Evolutionary conservation across 768 basidiomycete genomes (phyloP), one percentile per base, ranked within the genome.

Genomic region (Lyophyllum atratum): DNA sequence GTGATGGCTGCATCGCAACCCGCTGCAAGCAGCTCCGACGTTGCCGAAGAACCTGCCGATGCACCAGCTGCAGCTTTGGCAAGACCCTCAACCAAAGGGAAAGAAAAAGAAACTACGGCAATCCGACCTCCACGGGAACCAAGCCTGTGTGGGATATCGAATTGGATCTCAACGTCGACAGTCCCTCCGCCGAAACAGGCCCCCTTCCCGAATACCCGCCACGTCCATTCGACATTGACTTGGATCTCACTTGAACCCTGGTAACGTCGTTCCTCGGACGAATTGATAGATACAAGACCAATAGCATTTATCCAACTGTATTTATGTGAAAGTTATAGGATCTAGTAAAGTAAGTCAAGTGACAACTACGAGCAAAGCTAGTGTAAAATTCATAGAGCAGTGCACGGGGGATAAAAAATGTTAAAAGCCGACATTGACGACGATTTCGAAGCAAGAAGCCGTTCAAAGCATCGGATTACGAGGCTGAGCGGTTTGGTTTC

Each of bases 101-200:
- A 72, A 45, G 65, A 54, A 49, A 71, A 60, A 58, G 70, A 64
- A 53, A 58, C 12, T 14, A 45, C 25, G 1, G 53, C 17, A 5
- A 48, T 50, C 21, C 49, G 54, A 21, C 58, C 61, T 25, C 33
- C 63, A 17, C 74, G 83, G 46, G 74, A 77, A 49, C 73, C 76
- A 4, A 89, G 86, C 64, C 88, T 1, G 72, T 76, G 7, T 92
- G 90, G 90, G 88, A 90, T 64, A 87, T 90, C 54, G 90, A 90
- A 61, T 75, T 82, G 4, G 85, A 86, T 55, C 68, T 82, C 31
- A 66, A 79, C 61, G 64, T 61, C 44, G 45, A 80, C 49, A 28
- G 33, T 14, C 11, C 47, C 21, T 25, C 51, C 40, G 49, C 48
- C 24, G 56, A 56, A 44, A 54, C 56, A 52, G 52, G 60, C 10